Evolutionary conservation across 352 stramenopile genomes (phyloP).

Genomic region (Phytophthora fragariae): DNA sequence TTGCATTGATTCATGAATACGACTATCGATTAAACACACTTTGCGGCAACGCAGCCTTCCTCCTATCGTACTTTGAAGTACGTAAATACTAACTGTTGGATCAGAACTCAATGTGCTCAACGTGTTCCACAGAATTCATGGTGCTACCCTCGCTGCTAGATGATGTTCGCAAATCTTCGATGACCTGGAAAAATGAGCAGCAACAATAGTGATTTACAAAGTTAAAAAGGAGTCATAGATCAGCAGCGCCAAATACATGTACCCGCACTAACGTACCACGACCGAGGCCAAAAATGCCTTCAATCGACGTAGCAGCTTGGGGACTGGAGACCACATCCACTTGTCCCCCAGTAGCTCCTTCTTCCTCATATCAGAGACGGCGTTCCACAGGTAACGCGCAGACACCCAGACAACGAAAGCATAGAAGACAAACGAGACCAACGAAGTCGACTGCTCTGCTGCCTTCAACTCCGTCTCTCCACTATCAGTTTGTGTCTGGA

Average conservation of each 20-base stretch:
- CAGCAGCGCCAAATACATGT: not conserved
- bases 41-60: slow-evolving; percentile 1
- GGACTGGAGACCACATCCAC: slow-evolving; percentile 48
- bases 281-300: slow-evolving; percentile 45
- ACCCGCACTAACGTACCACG: slow-evolving; percentile 40
- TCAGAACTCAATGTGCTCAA: slow-evolving; percentile 36
- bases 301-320: slow-evolving; percentile 33
- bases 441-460: slow-evolving; percentile 8
- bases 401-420: slow-evolving; percentile 36
- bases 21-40: slow-evolving; percentile 29
- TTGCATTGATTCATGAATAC: slow-evolving; percentile 33
- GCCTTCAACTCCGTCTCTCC: not conserved
- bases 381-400: slow-evolving; percentile 41
- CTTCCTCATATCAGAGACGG: slow-evolving; percentile 21
- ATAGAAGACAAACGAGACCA: slow-evolving; percentile 49
- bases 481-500: slow-evolving; percentile 8
- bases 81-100: slow-evolving; percentile 24
- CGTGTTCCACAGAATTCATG: slow-evolving; percentile 13
- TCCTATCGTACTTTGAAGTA: slow-evolving; percentile 19
- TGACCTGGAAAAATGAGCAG: slow-evolving; percentile 32
- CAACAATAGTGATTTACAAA: slow-evolving; percentile 5
- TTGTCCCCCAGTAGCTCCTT: slow-evolving; percentile 25
- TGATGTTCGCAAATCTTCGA: slow-evolving; percentile 45
- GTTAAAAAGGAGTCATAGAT: not conserved
- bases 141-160: slow-evolving; percentile 2